These are phyloP conservation scores for Starmerella vitae DNA, from an alignment of 805 yeast genomes.

Conservation along the genomic window DNA sequence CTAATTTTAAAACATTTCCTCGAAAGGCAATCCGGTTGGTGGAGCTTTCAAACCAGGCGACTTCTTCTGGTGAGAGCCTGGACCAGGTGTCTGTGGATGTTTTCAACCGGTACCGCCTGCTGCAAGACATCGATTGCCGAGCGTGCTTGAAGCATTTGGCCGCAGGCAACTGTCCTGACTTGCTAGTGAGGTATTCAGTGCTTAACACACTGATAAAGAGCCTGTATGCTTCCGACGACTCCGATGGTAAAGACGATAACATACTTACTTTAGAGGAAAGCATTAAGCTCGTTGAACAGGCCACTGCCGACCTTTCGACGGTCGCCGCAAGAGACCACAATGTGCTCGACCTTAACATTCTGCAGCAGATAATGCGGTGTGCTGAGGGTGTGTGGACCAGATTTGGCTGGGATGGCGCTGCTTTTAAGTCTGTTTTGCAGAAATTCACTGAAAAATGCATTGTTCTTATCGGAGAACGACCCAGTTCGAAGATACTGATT, in stretches of 20 bases:
- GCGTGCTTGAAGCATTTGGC: constrained; percentile 1
- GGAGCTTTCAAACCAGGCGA: too few relatives aligned
- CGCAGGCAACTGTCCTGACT: constrained; percentile 1
- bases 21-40: background rate
- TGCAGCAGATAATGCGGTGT: constrained; percentile 16
- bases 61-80: background rate
- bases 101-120: background rate
- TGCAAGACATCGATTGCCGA: constrained; percentile 1
- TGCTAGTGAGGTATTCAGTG: constrained; percentile 6
- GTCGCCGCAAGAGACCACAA: background rate
- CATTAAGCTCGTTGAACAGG: background rate
- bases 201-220: constrained; percentile 4
- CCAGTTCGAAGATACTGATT: constrained; percentile 14
- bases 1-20: background rate
- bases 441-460: constrained; percentile 9
- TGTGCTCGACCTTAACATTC: constrained; percentile 13
- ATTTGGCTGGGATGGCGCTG: background rate
- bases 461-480: background rate
- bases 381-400: constrained; percentile 13
- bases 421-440: background rate
- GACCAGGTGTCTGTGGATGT: background rate
- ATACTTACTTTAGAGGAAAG: background rate
- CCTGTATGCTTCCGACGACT: background rate
- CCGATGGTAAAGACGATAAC: background rate
- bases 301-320: constrained; percentile 1